These are phyloP conservation scores for Pleodorina starrii DNA, from an alignment of 139 green algal genomes.

Conservation along the genomic window DNA sequence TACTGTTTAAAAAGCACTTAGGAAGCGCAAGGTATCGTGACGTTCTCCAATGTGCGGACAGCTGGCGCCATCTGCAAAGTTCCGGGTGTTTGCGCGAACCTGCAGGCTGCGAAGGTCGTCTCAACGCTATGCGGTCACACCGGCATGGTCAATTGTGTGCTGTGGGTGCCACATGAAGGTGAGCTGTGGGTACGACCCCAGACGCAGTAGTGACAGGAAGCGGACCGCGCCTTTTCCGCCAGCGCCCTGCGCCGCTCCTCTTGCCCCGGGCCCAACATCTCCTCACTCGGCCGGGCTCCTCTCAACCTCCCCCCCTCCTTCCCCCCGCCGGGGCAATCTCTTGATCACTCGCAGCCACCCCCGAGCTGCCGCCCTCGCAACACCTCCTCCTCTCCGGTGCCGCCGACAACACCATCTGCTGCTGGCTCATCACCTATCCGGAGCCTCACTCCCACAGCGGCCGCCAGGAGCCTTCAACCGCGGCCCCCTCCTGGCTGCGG, in stretches of 20 bases:
- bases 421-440: slow-evolving; percentile 68
- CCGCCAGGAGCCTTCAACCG: not conserved
- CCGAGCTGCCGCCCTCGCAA: not conserved
- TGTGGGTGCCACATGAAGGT: slow-evolving; percentile 74
- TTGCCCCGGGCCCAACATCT: too few relatives aligned
- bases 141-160: slow-evolving; percentile 82
- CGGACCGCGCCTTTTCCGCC: too few relatives aligned
- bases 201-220: too few relatives aligned
- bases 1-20: too few relatives aligned
- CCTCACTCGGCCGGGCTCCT: too few relatives aligned
- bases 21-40: too few relatives aligned
- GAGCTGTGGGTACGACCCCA: not conserved
- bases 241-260: too few relatives aligned
- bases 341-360: not conserved
- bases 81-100: not conserved
- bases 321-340: too few relatives aligned
- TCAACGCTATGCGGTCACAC: slow-evolving; percentile 82
- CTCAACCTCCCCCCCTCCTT: too few relatives aligned
- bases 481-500: slow-evolving; percentile 50
- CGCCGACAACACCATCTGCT: slow-evolving; percentile 70
- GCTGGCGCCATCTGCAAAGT: not conserved
- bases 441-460: not conserved
- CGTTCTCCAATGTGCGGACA: too few relatives aligned
- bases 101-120: slow-evolving; percentile 68
- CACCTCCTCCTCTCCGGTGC: slow-evolving; percentile 70